phyloP scores from a whole-genome alignment of 306 rosid species.

The Medicago arabica region DNA sequence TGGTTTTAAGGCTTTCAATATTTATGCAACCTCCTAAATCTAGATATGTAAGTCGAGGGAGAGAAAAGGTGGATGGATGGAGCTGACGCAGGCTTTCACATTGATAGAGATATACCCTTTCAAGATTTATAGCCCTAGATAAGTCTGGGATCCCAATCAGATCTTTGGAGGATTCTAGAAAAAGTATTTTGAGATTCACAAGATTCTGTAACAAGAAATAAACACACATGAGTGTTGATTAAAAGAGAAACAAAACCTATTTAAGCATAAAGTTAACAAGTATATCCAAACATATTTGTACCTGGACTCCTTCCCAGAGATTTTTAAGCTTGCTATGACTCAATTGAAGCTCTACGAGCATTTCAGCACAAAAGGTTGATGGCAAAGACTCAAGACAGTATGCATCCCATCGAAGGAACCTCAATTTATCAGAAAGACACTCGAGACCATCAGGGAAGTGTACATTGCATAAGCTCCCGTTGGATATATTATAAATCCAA shows the following conservation, averaged over 20 bases:
- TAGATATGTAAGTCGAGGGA: background rate
- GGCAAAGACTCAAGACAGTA: constrained; percentile 17
- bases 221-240: background rate
- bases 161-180: background rate
- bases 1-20: background rate
- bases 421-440: background rate
- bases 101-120: background rate
- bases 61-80: constrained; percentile 3
- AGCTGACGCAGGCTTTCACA: constrained; percentile 11
- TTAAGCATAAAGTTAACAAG: background rate
- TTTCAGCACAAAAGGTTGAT: constrained; percentile 19
- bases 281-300: background rate
- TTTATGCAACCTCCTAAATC: background rate
- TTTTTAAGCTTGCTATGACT: background rate
- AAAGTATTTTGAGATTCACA: background rate
- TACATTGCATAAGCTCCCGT: background rate
- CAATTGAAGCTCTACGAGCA: background rate
- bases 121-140: constrained; percentile 23
- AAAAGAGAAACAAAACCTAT: background rate
- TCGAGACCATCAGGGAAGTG: background rate
- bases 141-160: constrained; percentile 35
- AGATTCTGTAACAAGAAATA: constrained; percentile 22
- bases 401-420: background rate
- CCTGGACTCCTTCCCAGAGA: constrained; percentile 33
- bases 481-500: background rate